These are phyloP conservation scores for Botrytis galanthina DNA, from an alignment of 2,329 filamentous ascomycete genomes.

Conservation along the genomic window DNA sequence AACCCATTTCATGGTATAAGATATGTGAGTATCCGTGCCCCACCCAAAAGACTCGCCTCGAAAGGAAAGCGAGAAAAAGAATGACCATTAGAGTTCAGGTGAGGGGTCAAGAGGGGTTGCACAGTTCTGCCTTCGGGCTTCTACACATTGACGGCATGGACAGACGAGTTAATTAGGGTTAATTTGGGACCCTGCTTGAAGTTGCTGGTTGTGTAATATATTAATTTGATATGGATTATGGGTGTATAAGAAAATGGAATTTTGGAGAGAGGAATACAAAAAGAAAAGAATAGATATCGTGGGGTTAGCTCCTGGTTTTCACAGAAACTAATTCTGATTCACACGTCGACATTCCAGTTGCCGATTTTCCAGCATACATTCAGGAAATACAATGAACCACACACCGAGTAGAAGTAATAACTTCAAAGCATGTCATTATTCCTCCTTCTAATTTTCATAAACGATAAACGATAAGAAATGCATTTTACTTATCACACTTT, in stretches of 20 bases:
- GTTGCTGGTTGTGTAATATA: neutral
- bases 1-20: neutral
- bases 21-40: neutral
- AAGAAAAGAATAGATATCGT: neutral
- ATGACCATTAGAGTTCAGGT: neutral
- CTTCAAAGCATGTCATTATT: neutral
- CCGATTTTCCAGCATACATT: neutral
- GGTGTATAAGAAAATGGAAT: neutral
- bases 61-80: neutral
- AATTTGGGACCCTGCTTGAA: neutral
- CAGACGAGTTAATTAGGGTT: neutral
- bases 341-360: neutral
- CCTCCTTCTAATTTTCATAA: neutral
- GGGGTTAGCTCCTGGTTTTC: neutral
- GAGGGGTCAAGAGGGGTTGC: neutral
- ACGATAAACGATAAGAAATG: neutral
- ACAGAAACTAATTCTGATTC: neutral
- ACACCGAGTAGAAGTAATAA: neutral
- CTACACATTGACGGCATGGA: neutral
- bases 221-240: neutral
- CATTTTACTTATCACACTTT: neutral
- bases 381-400: neutral
- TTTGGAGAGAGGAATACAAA: neutral
- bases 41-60: neutral
- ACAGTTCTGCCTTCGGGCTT: neutral